Base-by-base conservation (phyloP, 305 asterid genomes). In the Fraxinus sp. region DNA sequence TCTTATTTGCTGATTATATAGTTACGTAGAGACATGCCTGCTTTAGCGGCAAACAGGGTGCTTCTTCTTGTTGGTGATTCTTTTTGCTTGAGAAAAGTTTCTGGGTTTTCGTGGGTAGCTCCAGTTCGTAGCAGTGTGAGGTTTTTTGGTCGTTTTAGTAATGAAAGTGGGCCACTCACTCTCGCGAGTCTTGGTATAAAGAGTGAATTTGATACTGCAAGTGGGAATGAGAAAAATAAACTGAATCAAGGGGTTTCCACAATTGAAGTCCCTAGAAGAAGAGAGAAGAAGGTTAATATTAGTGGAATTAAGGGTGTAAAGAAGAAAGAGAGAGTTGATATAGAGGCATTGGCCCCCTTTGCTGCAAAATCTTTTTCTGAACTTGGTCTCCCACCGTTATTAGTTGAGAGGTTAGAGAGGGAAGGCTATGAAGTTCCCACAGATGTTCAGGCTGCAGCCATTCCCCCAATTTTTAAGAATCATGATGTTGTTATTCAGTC, bases 381-480 rank as follows among this genome's bases (percentile, higher is more conserved):
- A 87, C 97, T 94, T 36, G 97, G 97, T 72, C 89, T 96, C 52
- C 95, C 97, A 6, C 94, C 90, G 6, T 87, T 85, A 28, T 81
- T 96, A 84, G 90, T 96, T 7, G 94, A 89, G 80, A 92, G 92
- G 88, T 85, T 96, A 74, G 97, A 91, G 88, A 87, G 85, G 74
- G 98, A 90, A 91, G 99, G 98, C 49, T 96, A 83, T 78, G 82
- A 85, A 7, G 90, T 85, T 77, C 99, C 99, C 5, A 96, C 99
- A 4, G 98, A 92, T 83, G 99, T 94, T 76, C 99, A 96, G 88
- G 98, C 99, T 70, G 93, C 97, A 57, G 97, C 98, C 2, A 84
- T 96, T 77, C 98, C 99, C 52, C 80, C 94, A 1, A 89, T 96
- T 81, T 93, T 94, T 79, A 87, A 90, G 83, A 89, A 91, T 68